Percentiles rank a stretch among this genome's conserved stretches.
phyloP scores from a whole-genome alignment of 2,329 filamentous ascomycete genomes.

The Periconia digitata region DNA sequence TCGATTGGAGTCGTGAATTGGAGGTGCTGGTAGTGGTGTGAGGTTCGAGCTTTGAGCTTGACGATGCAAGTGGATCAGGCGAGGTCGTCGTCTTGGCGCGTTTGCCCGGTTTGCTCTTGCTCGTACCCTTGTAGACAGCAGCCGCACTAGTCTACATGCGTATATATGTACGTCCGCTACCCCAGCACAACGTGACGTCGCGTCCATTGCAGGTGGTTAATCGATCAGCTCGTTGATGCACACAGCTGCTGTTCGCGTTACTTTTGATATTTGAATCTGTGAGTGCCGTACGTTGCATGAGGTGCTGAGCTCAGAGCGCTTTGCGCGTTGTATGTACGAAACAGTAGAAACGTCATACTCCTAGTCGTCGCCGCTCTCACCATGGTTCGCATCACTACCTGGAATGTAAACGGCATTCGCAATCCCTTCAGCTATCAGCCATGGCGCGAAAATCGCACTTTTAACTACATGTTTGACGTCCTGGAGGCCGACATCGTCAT shows the following conservation, averaged over 20 bases:
- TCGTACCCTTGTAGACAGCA: no score
- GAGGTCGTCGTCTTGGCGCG: constrained; percentile 24
- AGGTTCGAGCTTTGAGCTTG: constrained; percentile 23
- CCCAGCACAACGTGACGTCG: constrained; percentile 13
- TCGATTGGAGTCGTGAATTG: constrained; percentile 26
- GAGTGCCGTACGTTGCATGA: not conserved
- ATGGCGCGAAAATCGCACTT: constrained; percentile 52
- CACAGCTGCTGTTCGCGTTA: constrained; percentile 2
- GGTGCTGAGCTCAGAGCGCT: no score
- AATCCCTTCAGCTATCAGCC: constrained; percentile 57
- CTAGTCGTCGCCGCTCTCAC: constrained; percentile 20
- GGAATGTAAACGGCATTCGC: constrained; percentile 58
- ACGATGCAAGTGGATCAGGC: constrained; percentile 11
- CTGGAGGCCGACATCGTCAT: constrained; percentile 90
- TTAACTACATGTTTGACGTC: constrained; percentile 83
- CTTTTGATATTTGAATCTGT: not conserved
- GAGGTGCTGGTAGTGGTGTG: constrained; percentile 9
- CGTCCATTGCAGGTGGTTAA: not conserved
- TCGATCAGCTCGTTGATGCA: not conserved
- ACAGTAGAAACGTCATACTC: not conserved
- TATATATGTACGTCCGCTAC: no score
- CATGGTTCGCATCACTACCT: constrained; percentile 76
- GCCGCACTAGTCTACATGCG: no score
- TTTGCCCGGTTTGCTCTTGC: constrained; percentile 25
- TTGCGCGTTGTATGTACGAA: no score